These are phyloP conservation scores for Cajanus cajan DNA, from an alignment of 306 rosid species.

Conservation along the genomic window DNA sequence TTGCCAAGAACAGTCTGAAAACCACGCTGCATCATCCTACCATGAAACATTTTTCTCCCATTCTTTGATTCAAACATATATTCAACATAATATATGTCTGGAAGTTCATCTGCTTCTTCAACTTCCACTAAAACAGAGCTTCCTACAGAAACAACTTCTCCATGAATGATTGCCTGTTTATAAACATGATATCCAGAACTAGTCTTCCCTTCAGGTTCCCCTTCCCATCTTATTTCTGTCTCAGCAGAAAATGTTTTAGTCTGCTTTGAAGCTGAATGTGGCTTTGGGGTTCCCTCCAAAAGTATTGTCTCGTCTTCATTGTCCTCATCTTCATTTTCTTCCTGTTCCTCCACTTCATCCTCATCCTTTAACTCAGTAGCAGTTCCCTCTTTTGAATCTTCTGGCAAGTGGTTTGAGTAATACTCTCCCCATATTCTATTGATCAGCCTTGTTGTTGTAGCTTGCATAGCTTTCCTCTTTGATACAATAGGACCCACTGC, in stretches of 20 bases:
- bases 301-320: slow-evolving; percentile 46
- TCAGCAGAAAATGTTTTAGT: slow-evolving; percentile 36
- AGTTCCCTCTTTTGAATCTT: slow-evolving; percentile 49
- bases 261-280: slow-evolving; percentile 42
- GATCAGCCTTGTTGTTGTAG: slow-evolving; percentile 81
- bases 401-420: slow-evolving; percentile 77
- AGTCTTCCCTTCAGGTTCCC: slow-evolving; percentile 55
- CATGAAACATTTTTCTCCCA: slow-evolving; percentile 82
- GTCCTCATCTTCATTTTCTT: slow-evolving; percentile 72
- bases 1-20: slow-evolving; percentile 88
- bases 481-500: slow-evolving; percentile 66
- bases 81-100: slow-evolving; percentile 65
- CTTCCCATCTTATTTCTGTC: slow-evolving; percentile 66
- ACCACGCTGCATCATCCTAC: slow-evolving; percentile 73
- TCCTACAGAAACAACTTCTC: slow-evolving; percentile 67
- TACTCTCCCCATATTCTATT: slow-evolving; percentile 93
- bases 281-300: slow-evolving; percentile 43
- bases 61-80: slow-evolving; percentile 72
- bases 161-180: slow-evolving; percentile 54
- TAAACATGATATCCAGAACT: slow-evolving; percentile 55
- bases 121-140: slow-evolving; percentile 64
- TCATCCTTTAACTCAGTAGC: slow-evolving; percentile 54
- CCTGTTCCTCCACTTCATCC: slow-evolving; percentile 77
- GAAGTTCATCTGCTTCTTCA: slow-evolving; percentile 54
- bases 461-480: slow-evolving; percentile 84